phyloP scores from a whole-genome alignment of 208 protist species.

The Leishmania gerbilli region DNA sequence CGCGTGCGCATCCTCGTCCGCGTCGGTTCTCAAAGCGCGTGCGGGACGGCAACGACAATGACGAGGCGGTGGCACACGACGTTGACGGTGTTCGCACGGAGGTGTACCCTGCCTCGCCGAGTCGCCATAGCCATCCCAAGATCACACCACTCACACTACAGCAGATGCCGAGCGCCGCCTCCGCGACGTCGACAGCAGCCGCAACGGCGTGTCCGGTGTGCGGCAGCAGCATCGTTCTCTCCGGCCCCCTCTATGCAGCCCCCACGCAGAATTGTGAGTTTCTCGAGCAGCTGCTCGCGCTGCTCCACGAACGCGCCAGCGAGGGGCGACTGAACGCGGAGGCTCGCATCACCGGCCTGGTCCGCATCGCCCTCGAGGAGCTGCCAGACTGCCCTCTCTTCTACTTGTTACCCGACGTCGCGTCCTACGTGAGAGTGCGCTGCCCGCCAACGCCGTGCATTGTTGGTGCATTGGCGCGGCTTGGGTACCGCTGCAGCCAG shows the following conservation, averaged over 20 bases:
- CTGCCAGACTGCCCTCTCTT: slow-evolving; percentile 90
- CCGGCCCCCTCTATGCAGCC: slow-evolving; percentile 94
- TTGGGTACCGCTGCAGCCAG: slow-evolving; percentile 90
- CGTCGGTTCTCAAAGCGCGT: neutral
- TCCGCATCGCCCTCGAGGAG: slow-evolving; percentile 85
- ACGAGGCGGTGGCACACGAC: neutral
- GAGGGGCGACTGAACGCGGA: slow-evolving; percentile 52
- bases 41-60: neutral
- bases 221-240: slow-evolving; percentile 72
- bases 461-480: slow-evolving; percentile 71
- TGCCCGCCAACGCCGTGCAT: slow-evolving; percentile 77
- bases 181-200: neutral
- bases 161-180: slow-evolving; percentile 13
- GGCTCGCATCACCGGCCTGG: slow-evolving; percentile 84
- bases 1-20: neutral
- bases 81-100: slow-evolving; percentile 24
- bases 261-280: slow-evolving; percentile 90
- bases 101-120: slow-evolving; percentile 44
- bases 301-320: slow-evolving; percentile 70
- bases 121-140: slow-evolving; percentile 49
- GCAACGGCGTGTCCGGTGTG: slow-evolving; percentile 73
- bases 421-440: slow-evolving; percentile 74
- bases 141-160: slow-evolving; percentile 42
- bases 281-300: slow-evolving; percentile 62
- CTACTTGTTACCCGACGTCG: slow-evolving; percentile 71